Base-by-base conservation (phyloP, 2,329 filamentous ascomycete species). In the Bretziella fagacearum region DNA sequence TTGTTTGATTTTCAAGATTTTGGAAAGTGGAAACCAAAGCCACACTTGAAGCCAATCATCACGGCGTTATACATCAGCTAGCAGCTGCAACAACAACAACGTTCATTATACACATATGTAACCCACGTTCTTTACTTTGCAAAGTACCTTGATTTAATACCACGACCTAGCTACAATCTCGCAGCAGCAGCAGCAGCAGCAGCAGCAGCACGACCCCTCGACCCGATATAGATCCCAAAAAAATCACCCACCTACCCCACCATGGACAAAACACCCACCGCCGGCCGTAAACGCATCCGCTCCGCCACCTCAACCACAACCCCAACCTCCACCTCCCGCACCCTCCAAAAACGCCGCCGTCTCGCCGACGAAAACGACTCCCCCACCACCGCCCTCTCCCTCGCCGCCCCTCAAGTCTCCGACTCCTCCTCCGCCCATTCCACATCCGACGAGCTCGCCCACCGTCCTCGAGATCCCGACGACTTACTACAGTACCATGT, bases 291-390 rank as follows among this genome's bases (percentile, higher is more conserved):
- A 39, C 40, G 49, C 17, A 41, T 43, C 18, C 47, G 46, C 17
- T 47, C 36, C 18, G 35, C 40, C 23, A 44, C 43, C 22, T 22
- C 49, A 37, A 49, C 51, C 22, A 45, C 46, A 27, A 48, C 49
- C 35, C 36, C 47, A 7, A 49, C 47, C 6, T 49, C 44, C 13
- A 42, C 46, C 15, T 30, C 47, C 17, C 45, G 43, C 5, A 36
- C 41, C 8, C 37, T 36, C 26, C n/a, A 49, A 22, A 47, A 44
- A 23, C 27, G 41, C 4, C 44, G 44, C 40, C 40, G 51, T 15
- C 30, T 50, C 26, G 10, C 43, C 26, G 23, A 46, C 39, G 47
- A 51, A 46, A 33, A 53, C 32, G 22, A 39, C 35, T 18, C 30
- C 4, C 44, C 48, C 3, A 35, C 29, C 23, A 41, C 46, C 22